These are phyloP conservation scores for Symmetrospora coprosmae DNA, from an alignment of 768 basidiomycete species.

Conservation along the genomic window DNA sequence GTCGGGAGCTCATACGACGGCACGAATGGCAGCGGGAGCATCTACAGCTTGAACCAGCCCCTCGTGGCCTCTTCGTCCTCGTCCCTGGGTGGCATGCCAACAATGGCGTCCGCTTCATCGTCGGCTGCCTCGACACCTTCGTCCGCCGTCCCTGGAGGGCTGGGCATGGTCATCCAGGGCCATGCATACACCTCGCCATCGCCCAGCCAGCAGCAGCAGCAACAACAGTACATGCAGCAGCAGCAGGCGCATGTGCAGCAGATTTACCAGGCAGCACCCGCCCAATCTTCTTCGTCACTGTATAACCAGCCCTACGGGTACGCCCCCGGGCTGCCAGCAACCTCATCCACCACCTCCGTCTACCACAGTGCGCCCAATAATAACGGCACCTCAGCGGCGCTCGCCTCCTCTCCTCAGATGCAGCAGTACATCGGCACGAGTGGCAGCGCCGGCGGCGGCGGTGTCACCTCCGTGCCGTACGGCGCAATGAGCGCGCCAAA, in stretches of 20 bases:
- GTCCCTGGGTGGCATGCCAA: not conserved
- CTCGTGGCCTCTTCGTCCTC: not conserved
- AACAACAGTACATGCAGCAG: not conserved
- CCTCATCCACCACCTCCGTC: not conserved
- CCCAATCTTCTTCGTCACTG: not conserved
- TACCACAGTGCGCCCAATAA: not conserved
- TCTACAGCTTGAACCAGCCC: not conserved
- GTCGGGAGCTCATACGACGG: not conserved
- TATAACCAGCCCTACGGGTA: not conserved
- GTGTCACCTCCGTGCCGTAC: too few relatives aligned
- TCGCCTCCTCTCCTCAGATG: not conserved
- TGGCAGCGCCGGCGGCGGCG: too few relatives aligned
- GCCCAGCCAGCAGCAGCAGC: not conserved
- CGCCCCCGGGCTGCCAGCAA: not conserved
- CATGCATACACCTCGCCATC: not conserved
- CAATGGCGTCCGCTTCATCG: not conserved
- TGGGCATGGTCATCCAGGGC: constrained; percentile 2
- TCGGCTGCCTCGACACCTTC: not conserved
- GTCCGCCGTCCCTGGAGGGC: not conserved
- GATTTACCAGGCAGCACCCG: not conserved
- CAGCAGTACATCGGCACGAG: too few relatives aligned
- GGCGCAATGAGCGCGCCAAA: not conserved
- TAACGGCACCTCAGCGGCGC: too few relatives aligned
- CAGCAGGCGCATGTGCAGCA: not conserved
- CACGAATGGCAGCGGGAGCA: not conserved